phyloP scores from a whole-genome alignment of 352 stramenopile species.

The Globisporangium splendens region DNA sequence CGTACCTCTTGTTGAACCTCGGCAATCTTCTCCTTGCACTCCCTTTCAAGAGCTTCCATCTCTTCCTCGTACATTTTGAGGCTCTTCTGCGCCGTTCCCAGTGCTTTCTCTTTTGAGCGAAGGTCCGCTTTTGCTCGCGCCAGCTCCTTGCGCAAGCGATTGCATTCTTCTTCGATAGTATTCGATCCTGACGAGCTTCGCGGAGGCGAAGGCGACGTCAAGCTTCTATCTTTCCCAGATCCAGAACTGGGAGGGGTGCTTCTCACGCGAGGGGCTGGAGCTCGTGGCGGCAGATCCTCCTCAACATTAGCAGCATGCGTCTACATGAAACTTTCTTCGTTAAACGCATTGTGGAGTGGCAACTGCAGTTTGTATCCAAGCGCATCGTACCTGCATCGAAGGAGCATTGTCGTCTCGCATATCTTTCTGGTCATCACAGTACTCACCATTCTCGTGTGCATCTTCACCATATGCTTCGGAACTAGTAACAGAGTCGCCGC shows the following conservation, averaged over 20 bases:
- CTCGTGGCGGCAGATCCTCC: not conserved
- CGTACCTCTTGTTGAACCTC: slow-evolving; percentile 57
- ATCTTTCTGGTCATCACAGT: not conserved
- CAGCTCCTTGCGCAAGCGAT: slow-evolving; percentile 54
- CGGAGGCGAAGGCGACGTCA: slow-evolving; percentile 19
- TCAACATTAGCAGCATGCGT: not conserved
- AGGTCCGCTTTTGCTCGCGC: slow-evolving; percentile 46
- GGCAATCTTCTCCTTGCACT: slow-evolving; percentile 68
- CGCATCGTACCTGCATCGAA: not conserved
- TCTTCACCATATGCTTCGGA: slow-evolving; percentile 4
- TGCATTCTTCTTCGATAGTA: slow-evolving; percentile 23
- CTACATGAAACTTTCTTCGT: not conserved
- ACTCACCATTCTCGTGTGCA: not conserved
- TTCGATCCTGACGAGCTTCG: slow-evolving; percentile 10
- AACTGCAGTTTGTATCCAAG: too few species aligned
- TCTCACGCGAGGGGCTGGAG: not conserved
- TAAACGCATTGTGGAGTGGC: too few species aligned
- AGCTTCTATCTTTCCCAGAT: slow-evolving; percentile 27
- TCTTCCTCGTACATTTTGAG: slow-evolving; percentile 71
- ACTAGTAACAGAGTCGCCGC: slow-evolving; percentile 13
- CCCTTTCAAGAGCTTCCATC: slow-evolving; percentile 66
- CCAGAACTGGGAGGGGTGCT: slow-evolving; percentile 24
- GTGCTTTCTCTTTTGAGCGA: slow-evolving; percentile 55
- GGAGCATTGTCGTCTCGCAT: not conserved
- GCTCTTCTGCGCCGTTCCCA: slow-evolving; percentile 52